phyloP scores from a whole-genome alignment of 2,329 filamentous ascomycete genomes.

The Didymella pinodella region DNA sequence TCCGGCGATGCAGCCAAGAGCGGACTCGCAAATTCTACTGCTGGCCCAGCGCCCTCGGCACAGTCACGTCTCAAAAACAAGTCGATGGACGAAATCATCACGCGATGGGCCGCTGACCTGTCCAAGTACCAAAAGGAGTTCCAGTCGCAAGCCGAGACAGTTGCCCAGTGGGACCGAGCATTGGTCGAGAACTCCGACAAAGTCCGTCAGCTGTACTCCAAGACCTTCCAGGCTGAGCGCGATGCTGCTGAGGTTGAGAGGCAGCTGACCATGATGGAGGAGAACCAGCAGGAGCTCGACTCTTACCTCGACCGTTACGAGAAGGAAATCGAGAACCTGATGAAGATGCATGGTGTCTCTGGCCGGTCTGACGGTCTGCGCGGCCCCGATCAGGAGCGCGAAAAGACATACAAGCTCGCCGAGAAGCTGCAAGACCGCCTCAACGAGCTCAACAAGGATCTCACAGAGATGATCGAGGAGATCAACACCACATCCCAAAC shows the following conservation, averaged over 20 bases:
- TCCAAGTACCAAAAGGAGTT: constrained; percentile 98
- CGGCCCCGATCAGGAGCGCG: constrained; percentile 93
- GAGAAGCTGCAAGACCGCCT: constrained; percentile 91
- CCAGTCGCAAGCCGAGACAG: constrained; percentile 84
- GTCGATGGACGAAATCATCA: constrained; percentile 99
- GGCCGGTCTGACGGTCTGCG: constrained; percentile 72
- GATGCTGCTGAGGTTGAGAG: constrained; percentile 94
- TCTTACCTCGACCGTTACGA: constrained; percentile 92
- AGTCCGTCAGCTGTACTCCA: constrained; percentile 90
- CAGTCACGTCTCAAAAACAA: constrained; percentile 95
- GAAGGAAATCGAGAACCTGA: constrained; percentile 87
- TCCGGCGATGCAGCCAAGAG: constrained; percentile 36
- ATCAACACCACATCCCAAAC: constrained; percentile 93
- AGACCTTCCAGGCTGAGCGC: constrained; percentile 91
- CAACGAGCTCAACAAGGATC: constrained; percentile 91
- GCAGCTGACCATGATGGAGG: constrained; percentile 87
- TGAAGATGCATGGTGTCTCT: constrained; percentile 79
- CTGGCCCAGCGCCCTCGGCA: constrained; percentile 78
- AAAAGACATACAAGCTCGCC: constrained; percentile 91
- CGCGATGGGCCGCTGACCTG: constrained; percentile 92
- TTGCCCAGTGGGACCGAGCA: constrained; percentile 89
- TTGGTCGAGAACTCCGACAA: constrained; percentile 94
- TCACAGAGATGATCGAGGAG: constrained; percentile 96
- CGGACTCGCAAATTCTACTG: constrained; percentile 74
- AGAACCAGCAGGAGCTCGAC: constrained; percentile 89